phyloP scores from a whole-genome alignment of 371 early-diverging fungal genomes.

The Dipsacomyces acuminosporus region DNA sequence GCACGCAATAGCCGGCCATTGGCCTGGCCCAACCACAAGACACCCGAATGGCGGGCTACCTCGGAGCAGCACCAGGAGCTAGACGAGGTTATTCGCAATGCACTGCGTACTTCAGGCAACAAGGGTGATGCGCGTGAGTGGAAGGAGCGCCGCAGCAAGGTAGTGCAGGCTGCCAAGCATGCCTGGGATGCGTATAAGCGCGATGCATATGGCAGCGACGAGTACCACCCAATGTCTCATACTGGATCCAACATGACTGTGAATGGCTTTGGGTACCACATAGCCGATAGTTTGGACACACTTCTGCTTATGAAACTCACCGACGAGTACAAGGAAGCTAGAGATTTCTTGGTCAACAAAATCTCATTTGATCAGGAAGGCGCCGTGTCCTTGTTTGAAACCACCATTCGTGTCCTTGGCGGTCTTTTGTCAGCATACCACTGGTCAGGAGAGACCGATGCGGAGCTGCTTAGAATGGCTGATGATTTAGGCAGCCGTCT shows the following conservation, averaged over 20 bases:
- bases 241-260: conserved; percentile 50
- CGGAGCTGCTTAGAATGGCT: conserved; percentile 61
- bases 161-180: conserved; percentile 43
- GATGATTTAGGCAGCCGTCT: conserved; percentile 71
- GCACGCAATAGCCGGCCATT: conserved; percentile 7
- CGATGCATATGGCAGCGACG: conserved; percentile 80
- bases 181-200: conserved; percentile 75
- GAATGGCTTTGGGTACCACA: conserved; percentile 67
- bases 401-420: conserved; percentile 87
- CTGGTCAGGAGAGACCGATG: conserved; percentile 58
- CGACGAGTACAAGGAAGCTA: conserved; percentile 63
- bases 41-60: conserved; percentile 23
- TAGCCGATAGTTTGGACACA: conserved; percentile 82
- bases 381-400: conserved; percentile 87
- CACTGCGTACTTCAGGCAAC: conserved; percentile 2
- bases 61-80: conserved; percentile 15
- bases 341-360: conserved; percentile 58
- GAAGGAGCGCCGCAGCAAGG: conserved; percentile 15
- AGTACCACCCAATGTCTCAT: conserved; percentile 70
- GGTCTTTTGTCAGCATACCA: conserved; percentile 78
- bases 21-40: conserved; percentile 4
- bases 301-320: conserved; percentile 70
- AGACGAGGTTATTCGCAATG: conserved; percentile 11
- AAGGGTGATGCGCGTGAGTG: background rate
- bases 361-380: conserved; percentile 65